Base-by-base conservation (phyloP, 2,329 filamentous ascomycete species). In the Lithohypha guttulata region DNA sequence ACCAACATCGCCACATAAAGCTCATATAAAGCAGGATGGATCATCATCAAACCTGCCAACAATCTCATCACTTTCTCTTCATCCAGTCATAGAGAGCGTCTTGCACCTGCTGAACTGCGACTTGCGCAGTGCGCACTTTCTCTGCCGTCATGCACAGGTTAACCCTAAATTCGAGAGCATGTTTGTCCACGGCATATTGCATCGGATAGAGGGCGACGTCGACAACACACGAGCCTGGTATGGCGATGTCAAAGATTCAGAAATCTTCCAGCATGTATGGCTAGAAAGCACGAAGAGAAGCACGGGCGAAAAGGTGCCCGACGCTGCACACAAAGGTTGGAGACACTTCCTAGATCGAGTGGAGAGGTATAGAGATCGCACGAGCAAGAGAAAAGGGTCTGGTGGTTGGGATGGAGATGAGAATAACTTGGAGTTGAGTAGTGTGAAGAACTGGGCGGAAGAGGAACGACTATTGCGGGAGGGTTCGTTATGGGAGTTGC, bases 31-130 rank as follows among this genome's bases (percentile, higher is more conserved):
- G n/a, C 26, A 34, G 30, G 11, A 30, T 19, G 13, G 29, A n/a
- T 29, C 18, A 8, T 13, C 23, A 38, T 13, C 4, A 14, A 17
- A n/a, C 11, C 18, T 28, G 14, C 22, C 25, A 31, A 44, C 33
- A 3, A 46, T 46, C 14, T 42, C 43, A 10, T 32, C 28, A 13
- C 53, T 65, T 4, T 50, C 49, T 6, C 48, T 67, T 1, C 67
- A 71, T 45, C 67, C 69, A 6, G 60, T 63, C 10, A 54, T 73
- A 25, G 69, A 73, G 58, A 57, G 66, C 7, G 54, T 64, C 1
- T 58, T 73, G 3, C 70, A 73, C 51, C 58, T 73, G 38, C 55
- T 71, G 20, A 73, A 73, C 50, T 54, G 56, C 44, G 69, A 73
- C 50, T 55, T 72, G 0, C 56, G 66, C 3, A 60, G 57, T 14